A percentile compares a stretch with the other conserved stretches of the same genome.
Evolutionary conservation across 2,329 filamentous ascomycete species (phyloP).

Genomic region (Cytospora leucostoma): DNA sequence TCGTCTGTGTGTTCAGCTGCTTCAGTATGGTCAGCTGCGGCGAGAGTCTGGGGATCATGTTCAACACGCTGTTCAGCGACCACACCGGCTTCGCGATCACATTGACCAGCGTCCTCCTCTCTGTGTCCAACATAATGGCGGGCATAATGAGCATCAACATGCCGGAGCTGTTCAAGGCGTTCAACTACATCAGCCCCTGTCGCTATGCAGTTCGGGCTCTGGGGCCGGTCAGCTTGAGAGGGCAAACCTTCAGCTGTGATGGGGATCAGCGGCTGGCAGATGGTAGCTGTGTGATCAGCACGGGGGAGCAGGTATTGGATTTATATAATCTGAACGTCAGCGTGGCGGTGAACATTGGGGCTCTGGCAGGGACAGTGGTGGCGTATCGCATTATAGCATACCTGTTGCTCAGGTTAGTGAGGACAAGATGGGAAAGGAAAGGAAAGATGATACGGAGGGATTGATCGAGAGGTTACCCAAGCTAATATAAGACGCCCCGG

Average conservation of each 20-base stretch:
- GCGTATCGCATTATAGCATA: constrained; percentile 67
- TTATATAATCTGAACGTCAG: constrained; percentile 68
- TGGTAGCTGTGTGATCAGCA: constrained; percentile 65
- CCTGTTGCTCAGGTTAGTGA: constrained; percentile 54
- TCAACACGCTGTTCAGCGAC: constrained; percentile 70
- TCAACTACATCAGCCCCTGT: constrained; percentile 73
- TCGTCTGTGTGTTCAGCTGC: constrained; percentile 66
- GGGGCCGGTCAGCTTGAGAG: constrained; percentile 63
- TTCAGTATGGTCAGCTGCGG: constrained; percentile 75
- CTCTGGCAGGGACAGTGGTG: constrained; percentile 63
- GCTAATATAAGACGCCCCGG: no score
- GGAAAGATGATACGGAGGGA: not conserved
- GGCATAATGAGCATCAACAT: constrained; percentile 72
- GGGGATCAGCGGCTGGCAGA: constrained; percentile 58
- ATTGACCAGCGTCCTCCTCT: constrained; percentile 68
- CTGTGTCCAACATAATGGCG: constrained; percentile 69
- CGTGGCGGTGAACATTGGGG: constrained; percentile 61
- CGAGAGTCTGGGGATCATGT: constrained; percentile 76
- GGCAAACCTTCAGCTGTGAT: constrained; percentile 64
- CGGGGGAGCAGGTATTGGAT: constrained; percentile 65
- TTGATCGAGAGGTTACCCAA: not conserved
- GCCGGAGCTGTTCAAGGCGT: constrained; percentile 63
- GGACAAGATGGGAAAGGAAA: constrained; percentile 52
- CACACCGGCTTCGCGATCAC: constrained; percentile 79
- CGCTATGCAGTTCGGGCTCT: constrained; percentile 70